These are phyloP conservation scores for Tylopilus sp. DNA, from an alignment of 1,284 basidiomycete species.

Conservation along the genomic window DNA sequence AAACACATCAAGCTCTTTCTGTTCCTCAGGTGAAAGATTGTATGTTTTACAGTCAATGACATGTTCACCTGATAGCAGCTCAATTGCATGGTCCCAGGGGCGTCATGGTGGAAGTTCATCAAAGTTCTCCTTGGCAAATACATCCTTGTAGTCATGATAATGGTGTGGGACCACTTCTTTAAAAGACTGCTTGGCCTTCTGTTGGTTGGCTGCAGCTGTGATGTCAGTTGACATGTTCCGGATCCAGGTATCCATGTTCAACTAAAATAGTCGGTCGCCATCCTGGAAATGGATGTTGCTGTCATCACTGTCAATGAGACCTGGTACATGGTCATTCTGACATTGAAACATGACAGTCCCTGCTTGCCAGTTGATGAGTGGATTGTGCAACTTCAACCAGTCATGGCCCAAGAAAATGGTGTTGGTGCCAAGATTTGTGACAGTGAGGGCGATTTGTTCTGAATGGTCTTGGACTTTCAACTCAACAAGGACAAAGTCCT, in stretches of 20 bases:
- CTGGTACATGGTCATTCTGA: neutral
- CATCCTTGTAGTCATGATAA: neutral
- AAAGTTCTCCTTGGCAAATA: neutral
- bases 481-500: neutral
- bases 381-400: neutral
- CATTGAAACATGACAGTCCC: neutral
- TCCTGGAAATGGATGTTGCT: neutral
- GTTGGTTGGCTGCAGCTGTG: neutral
- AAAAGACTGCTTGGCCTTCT: neutral
- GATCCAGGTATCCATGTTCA: neutral
- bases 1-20: conserved; percentile 5
- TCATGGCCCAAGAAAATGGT: neutral
- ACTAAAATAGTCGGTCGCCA: neutral
- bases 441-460: neutral
- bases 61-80: neutral
- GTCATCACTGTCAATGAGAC: neutral
- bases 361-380: neutral
- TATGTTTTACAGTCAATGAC: conserved; percentile 9
- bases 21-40: neutral
- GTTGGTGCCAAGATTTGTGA: neutral
- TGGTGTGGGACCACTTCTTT: neutral
- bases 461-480: neutral
- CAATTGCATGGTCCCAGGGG: neutral
- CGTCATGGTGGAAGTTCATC: neutral
- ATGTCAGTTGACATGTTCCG: neutral